Percentiles rank a stretch among this genome's conserved stretches.
Conservation (phyloP, 129 eudicot species). For the carrot (Daucus carota) region DH1_v3.0 NC_030381.2:34286501-34287000, state of each 20-base stretch:
- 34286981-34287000: constrained; percentile 42
- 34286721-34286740: constrained; percentile 2
- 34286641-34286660: background rate
- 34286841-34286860: constrained; percentile 18
- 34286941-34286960: constrained; percentile 67
- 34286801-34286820: constrained; percentile 33
- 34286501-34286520: too few relatives aligned
- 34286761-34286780: background rate
- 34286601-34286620: too few relatives aligned
- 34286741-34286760: constrained; percentile 4
- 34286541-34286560: too few relatives aligned
- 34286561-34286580: background rate
- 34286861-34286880: constrained; percentile 19
- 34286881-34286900: constrained; percentile 23
- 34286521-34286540: too few relatives aligned
- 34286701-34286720: background rate
- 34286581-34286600: too few relatives aligned
- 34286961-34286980: constrained; percentile 42
- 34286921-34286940: constrained; percentile 59
- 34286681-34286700: background rate
- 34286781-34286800: constrained; percentile 30
- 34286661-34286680: background rate
- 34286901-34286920: constrained; percentile 3
- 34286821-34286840: constrained; percentile 34
- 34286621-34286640: background rate